Percentiles rank a stretch among this genome's conserved stretches.
Conservation (phyloP, 106 monocot genomes). For the Phalaenopsis equestris region DNA sequence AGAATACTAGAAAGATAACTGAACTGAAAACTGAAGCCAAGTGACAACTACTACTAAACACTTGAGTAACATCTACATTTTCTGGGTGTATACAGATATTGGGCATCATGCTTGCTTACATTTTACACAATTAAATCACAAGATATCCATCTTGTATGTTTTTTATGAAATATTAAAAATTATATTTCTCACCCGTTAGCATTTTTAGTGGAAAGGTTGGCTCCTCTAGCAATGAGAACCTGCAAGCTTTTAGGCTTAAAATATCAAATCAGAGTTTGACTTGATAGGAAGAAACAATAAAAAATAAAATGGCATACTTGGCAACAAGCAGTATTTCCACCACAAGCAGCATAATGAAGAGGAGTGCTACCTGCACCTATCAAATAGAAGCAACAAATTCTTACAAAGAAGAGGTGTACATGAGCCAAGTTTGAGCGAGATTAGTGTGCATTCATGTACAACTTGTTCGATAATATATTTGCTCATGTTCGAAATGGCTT, state of each 20-base stretch:
- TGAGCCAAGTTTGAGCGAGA: too few species aligned
- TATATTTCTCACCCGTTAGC: constrained; percentile 35
- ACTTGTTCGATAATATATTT: too few species aligned
- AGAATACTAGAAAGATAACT: too few species aligned
- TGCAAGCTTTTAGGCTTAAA: constrained; percentile 8
- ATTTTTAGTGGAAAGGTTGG: constrained; percentile 43
- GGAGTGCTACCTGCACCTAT: constrained; percentile 82
- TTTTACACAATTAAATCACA: not conserved
- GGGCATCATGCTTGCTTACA: not conserved
- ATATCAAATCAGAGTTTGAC: not conserved
- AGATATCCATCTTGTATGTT: not conserved
- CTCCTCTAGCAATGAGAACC: constrained; percentile 45
- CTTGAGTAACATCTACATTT: not conserved
- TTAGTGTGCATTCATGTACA: too few species aligned
- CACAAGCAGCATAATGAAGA: constrained; percentile 93
- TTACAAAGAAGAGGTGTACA: too few species aligned
- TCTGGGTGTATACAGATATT: not conserved
- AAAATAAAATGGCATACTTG: constrained; percentile 39
- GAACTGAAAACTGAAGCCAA: too few species aligned
- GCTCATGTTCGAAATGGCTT: too few species aligned
- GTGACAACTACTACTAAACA: not conserved
- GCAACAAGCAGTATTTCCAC: constrained; percentile 81
- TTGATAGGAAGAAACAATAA: not conserved
- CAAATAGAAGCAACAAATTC: not conserved
- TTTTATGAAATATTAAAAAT: not conserved